Evolutionary conservation across 1,284 basidiomycete genomes (phyloP).

Genomic region (Ceratobasidium sp.): DNA sequence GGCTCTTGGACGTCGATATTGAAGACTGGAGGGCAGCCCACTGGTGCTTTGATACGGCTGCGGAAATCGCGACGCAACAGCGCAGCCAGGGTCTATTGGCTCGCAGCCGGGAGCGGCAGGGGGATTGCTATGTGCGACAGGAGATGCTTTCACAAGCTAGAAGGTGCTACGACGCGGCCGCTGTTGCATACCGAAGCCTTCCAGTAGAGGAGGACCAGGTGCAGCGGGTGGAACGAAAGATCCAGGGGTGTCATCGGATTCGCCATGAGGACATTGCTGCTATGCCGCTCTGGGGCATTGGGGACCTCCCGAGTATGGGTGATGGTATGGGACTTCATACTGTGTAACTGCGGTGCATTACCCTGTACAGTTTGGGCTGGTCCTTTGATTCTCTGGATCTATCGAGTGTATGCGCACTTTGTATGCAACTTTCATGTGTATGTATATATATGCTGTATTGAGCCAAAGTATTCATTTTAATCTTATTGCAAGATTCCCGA

Average conservation of each 20-base stretch:
- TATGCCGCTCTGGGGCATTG: slow-evolving; percentile 13
- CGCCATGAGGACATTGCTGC: not conserved
- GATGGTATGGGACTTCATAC: not conserved
- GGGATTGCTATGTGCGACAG: slow-evolving; percentile 12
- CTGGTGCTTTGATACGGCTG: not conserved
- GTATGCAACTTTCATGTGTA: too few species aligned
- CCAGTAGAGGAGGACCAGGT: slow-evolving; percentile 10
- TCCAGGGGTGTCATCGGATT: slow-evolving; percentile 1
- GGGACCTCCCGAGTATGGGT: not conserved
- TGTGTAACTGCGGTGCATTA: too few species aligned
- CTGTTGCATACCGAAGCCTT: not conserved
- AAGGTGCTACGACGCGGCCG: slow-evolving; percentile 9
- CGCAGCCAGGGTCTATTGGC: not conserved
- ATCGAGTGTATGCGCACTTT: too few species aligned
- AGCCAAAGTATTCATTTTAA: too few species aligned
- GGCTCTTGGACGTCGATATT: slow-evolving; percentile 17
- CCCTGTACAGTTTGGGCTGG: too few species aligned
- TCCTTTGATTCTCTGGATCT: too few species aligned
- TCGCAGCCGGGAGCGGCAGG: slow-evolving; percentile 5
- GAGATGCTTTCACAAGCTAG: not conserved
- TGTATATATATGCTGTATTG: too few species aligned
- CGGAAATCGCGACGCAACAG: not conserved
- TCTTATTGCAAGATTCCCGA: too few species aligned
- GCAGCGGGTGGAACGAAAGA: not conserved
- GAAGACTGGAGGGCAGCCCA: slow-evolving; percentile 13